A percentile compares a stretch with the other conserved stretches of the same genome.
These are phyloP conservation scores for Lachnellula suecica DNA, from an alignment of 2,329 filamentous ascomycete genomes.

Conservation along the genomic window DNA sequence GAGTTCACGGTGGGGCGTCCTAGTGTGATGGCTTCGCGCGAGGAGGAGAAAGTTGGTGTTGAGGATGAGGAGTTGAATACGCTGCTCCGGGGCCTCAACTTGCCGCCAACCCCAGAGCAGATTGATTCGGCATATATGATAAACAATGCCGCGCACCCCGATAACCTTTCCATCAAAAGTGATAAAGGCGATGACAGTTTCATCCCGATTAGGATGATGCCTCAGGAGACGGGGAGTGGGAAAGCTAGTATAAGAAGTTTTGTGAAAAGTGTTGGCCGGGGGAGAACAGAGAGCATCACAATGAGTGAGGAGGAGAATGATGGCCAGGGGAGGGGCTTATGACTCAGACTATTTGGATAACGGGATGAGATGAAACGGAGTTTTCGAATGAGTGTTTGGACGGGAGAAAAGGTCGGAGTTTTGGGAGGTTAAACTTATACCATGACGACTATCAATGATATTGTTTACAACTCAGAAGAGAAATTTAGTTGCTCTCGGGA, in stretches of 20 bases:
- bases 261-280: neutral
- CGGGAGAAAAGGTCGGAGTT: neutral
- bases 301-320: neutral
- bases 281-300: neutral
- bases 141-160: neutral
- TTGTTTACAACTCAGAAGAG: neutral
- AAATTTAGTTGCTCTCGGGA: neutral
- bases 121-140: conserved; percentile 10
- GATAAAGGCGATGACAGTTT: neutral
- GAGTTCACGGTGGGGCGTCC: conserved; percentile 17
- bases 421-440: neutral
- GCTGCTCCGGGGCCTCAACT: conserved; percentile 14
- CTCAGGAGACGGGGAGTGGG: neutral
- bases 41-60: neutral
- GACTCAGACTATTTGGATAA: neutral
- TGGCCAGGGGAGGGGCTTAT: conserved; percentile 1
- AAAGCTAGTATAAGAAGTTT: neutral
- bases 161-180: neutral
- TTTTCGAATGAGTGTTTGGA: neutral
- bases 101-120: conserved; percentile 19
- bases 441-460: neutral
- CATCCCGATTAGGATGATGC: conserved; percentile 2
- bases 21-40: neutral
- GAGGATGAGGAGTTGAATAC: conserved; percentile 15
- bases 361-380: neutral